Conservation (phyloP, 139 green algal species). For the Picochlorum sp. region DNA sequence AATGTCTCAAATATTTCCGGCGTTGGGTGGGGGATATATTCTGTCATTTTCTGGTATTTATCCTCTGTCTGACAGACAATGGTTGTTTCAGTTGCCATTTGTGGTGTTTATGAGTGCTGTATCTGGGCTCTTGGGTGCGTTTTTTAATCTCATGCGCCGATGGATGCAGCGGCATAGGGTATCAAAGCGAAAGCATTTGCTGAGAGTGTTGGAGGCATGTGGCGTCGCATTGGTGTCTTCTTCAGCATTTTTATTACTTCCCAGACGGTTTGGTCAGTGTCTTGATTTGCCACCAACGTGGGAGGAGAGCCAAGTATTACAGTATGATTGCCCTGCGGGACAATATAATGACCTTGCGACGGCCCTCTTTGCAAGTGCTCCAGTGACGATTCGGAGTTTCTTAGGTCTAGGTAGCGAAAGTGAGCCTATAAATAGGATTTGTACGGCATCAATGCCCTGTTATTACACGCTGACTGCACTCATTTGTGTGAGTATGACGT, state of each 20-base stretch:
- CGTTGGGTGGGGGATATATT: conserved; percentile 27
- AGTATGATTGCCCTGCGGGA: conserved; percentile 30
- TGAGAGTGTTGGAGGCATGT: conserved; percentile 33
- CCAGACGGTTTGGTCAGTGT: conserved; percentile 28
- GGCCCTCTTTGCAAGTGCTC: conserved; percentile 54
- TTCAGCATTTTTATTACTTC: neutral
- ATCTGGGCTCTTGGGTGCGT: conserved; percentile 59
- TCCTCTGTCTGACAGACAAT: conserved; percentile 56
- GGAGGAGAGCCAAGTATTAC: conserved; percentile 17
- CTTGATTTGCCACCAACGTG: conserved; percentile 28
- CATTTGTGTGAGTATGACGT: conserved; percentile 42
- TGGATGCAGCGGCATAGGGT: conserved; percentile 50
- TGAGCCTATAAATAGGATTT: conserved; percentile 26
- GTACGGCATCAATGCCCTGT: conserved; percentile 19
- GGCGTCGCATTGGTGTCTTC: conserved; percentile 2
- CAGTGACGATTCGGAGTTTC: conserved; percentile 64
- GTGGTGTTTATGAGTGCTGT: conserved; percentile 49
- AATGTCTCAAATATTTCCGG: conserved; percentile 37
- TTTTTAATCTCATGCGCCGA: conserved; percentile 67
- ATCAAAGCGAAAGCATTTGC: conserved; percentile 31
- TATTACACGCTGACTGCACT: conserved; percentile 52
- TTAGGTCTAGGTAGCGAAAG: conserved; percentile 36
- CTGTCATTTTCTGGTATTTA: conserved; percentile 48
- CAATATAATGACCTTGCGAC: conserved; percentile 85
- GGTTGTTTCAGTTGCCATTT: conserved; percentile 69